Percentiles rank a stretch among this genome's conserved stretches.
phyloP scores from a whole-genome alignment of 805 yeast genomes.

The Ogataea chonburiensis region DNA sequence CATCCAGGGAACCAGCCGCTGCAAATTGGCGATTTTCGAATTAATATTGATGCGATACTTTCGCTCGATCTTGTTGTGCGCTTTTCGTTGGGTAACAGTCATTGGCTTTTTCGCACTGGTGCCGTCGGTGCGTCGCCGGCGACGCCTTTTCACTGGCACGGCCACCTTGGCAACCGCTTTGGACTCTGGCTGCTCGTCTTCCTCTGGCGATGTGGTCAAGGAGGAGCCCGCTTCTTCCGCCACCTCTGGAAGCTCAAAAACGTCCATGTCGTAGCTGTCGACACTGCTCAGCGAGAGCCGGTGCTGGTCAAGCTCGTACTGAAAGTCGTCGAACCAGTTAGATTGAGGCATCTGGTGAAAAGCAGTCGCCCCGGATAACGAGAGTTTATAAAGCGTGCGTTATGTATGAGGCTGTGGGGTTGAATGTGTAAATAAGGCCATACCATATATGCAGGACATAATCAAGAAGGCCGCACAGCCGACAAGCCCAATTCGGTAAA shows the following conservation, averaged over 20 bases:
- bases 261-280: slow-evolving; percentile 13
- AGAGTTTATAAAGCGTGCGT: neutral
- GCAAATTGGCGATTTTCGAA: slow-evolving; percentile 66
- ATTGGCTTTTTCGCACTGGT: slow-evolving; percentile 29
- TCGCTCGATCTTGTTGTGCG: slow-evolving; percentile 72
- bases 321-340: slow-evolving; percentile 21
- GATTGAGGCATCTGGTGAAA: slow-evolving; percentile 9
- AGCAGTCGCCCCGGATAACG: too few relatives aligned
- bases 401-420: neutral
- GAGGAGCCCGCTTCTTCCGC: slow-evolving; percentile 7
- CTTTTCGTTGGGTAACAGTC: slow-evolving; percentile 52
- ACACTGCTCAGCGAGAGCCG: slow-evolving; percentile 16
- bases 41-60: slow-evolving; percentile 70
- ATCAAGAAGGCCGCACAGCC: slow-evolving; percentile 1
- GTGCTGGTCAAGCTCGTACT: slow-evolving; percentile 16
- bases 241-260: slow-evolving; percentile 14
- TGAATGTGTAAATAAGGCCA: too few relatives aligned
- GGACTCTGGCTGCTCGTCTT: slow-evolving; percentile 5
- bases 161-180: slow-evolving; percentile 1
- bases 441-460: too few relatives aligned
- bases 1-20: slow-evolving; percentile 67
- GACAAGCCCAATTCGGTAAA: slow-evolving; percentile 1
- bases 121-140: slow-evolving; percentile 6
- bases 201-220: slow-evolving; percentile 18
- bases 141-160: slow-evolving; percentile 7